Evolutionary conservation across 768 basidiomycete genomes (phyloP), one percentile per base, ranked within the genome.

Genomic region (Royoungia palumana): DNA sequence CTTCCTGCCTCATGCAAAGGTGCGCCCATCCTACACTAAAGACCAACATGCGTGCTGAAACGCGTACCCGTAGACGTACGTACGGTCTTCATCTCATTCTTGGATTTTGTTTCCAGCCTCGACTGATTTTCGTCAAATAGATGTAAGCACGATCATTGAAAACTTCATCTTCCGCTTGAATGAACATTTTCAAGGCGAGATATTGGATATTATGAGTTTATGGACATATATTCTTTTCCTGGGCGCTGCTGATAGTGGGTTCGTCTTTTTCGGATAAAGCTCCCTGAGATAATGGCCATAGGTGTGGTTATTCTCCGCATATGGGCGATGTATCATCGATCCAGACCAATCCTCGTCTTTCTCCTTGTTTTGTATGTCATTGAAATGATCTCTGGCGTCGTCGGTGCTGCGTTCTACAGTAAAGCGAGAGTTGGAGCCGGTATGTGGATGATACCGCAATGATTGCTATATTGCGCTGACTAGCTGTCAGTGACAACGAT

Each of bases 281-380:
- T 5, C 6, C 5, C 14, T n/a, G 9, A 41, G 27, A 32, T 12
- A 12, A 2, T 13, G 21, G 24, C 17, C 36, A 17, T 16, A 54
- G 54, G 51, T 28, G 42, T 45, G 14, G 51, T 55, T 49, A 44
- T 51, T 8, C 39, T 55, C 21, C 46, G 54, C 9, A 43, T 41
- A 8, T 51, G 50, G 39, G 54, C 50, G 19, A 51, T 55, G 46
- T 51, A 48, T 13, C 40, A 51, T 27, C 43, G 39, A 13, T 55
- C 46, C 22, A 44, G 39, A 25, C 2, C 38, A 13, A 37, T 55
- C n/a, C 54, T 51, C 20, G 25, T 37, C 0, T 5, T 41, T 5
- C 43, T 53, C 5, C 42, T 53, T 27, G 36, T 17, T 1, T 16
- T 37, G 16, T 53, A 44, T 34, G 8, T 24, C 20, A n/a, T 30